Percentiles rank a stretch among this genome's conserved stretches.
phyloP scores from a whole-genome alignment of 495 filamentous ascomycete species.

The Clohesyomyces aquaticus region DNA sequence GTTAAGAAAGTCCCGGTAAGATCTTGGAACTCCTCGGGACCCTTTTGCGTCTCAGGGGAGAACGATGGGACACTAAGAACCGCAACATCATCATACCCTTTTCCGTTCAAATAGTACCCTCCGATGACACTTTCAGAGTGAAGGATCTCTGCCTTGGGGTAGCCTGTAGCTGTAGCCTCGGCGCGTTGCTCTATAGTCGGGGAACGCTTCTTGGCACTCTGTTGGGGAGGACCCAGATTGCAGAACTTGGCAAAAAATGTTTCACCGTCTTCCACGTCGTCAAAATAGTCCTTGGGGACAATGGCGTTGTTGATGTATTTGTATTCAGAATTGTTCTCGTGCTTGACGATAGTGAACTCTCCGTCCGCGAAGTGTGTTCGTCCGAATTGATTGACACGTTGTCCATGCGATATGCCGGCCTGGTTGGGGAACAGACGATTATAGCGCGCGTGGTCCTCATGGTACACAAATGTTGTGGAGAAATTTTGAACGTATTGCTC shows the following conservation, averaged over 20 bases:
- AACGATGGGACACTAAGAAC: constrained; percentile 40
- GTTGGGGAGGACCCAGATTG: constrained; percentile 23
- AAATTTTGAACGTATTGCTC: constrained; percentile 44
- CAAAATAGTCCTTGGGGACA: constrained; percentile 35
- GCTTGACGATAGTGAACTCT: constrained; percentile 49
- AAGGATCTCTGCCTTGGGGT: constrained; percentile 26
- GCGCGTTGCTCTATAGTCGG: neutral
- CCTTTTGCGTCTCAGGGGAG: constrained; percentile 11
- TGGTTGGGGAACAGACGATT: constrained; percentile 53
- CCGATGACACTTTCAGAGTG: constrained; percentile 26
- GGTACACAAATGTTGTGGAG: constrained; percentile 44
- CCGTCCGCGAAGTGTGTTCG: constrained; percentile 15
- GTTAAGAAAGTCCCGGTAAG: constrained; percentile 28
- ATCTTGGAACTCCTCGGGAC: constrained; percentile 33
- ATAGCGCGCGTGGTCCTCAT: constrained; percentile 55
- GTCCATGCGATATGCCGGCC: constrained; percentile 26
- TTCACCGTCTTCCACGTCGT: constrained; percentile 27
- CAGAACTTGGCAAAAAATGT: constrained; percentile 33
- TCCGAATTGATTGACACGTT: constrained; percentile 8
- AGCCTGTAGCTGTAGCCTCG: constrained; percentile 22
- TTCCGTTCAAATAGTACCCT: constrained; percentile 38
- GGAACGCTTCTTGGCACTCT: constrained; percentile 19
- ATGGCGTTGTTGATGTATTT: constrained; percentile 48
- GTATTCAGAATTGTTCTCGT: constrained; percentile 50
- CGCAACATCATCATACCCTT: constrained; percentile 40